Evolutionary conservation across 169 alveolate genomes (phyloP).

Genomic region (Eimeria zaria): DNA sequence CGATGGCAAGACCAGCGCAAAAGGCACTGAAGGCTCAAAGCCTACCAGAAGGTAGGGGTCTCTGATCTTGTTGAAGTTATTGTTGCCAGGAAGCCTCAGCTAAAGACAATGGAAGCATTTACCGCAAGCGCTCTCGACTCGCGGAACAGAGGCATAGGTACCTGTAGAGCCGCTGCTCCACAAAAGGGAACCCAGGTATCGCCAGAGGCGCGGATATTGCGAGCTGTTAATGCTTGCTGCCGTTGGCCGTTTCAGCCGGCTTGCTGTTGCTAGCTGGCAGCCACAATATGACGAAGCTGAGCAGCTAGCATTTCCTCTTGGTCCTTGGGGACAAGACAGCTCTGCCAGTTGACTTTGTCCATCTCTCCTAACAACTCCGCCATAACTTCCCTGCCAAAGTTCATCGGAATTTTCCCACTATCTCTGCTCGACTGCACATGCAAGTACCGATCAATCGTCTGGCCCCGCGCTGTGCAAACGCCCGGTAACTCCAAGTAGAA

Average conservation of each 20-base stretch:
- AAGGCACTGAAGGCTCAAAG: neutral
- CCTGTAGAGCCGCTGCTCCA: neutral
- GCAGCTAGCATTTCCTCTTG: slow-evolving; percentile 67
- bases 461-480: slow-evolving; percentile 77
- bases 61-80: neutral
- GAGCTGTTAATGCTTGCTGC: neutral
- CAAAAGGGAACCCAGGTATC: neutral
- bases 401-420: slow-evolving; percentile 69
- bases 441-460: slow-evolving; percentile 66
- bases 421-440: slow-evolving; percentile 53
- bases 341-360: slow-evolving; percentile 80
- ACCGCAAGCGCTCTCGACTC: neutral
- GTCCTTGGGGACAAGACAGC: slow-evolving; percentile 49
- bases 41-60: neutral
- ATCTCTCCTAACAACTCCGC: slow-evolving; percentile 57
- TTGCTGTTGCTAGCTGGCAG: slow-evolving; percentile 11
- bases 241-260: neutral
- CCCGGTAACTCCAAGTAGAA: slow-evolving; percentile 84
- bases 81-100: neutral
- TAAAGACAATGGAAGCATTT: neutral
- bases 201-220: neutral
- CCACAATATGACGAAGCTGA: neutral
- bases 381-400: slow-evolving; percentile 76
- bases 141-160: neutral
- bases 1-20: neutral